Percentiles rank a stretch among this genome's conserved stretches.
Conservation (phyloP, 768 basidiomycete species). For the Naganishia friedmannii region DNA sequence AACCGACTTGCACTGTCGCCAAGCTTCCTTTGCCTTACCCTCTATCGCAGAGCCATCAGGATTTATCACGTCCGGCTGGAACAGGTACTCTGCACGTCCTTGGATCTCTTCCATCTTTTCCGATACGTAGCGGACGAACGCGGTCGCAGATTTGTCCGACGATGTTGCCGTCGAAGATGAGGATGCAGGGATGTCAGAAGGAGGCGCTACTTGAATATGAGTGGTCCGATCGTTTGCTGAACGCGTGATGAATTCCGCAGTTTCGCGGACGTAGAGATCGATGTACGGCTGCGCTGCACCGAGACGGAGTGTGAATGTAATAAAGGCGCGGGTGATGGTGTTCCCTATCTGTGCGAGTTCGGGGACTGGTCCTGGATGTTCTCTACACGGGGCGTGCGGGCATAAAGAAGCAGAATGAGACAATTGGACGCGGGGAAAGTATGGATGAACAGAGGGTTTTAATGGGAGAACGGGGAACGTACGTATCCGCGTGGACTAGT, state of each 20-base stretch:
- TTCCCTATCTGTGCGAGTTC: conserved; percentile 17
- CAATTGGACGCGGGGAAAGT: background rate
- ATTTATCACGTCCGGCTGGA: background rate
- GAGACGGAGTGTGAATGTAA: conserved; percentile 4
- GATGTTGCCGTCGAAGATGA: background rate
- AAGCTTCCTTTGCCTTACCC: conserved; percentile 34
- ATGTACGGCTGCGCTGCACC: conserved; percentile 12
- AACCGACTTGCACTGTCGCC: conserved; percentile 32
- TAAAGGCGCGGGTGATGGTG: conserved; percentile 22
- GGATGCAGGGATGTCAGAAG: background rate
- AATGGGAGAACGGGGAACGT: background rate
- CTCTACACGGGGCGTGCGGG: background rate
- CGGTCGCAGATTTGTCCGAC: conserved; percentile 12
- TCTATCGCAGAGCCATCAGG: conserved; percentile 25
- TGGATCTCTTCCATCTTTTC: conserved; percentile 41
- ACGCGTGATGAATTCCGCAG: conserved; percentile 4
- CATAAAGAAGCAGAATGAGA: background rate
- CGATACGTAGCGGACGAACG: conserved; percentile 43
- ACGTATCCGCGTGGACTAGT: background rate
- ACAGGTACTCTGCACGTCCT: conserved; percentile 32
- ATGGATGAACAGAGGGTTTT: background rate
- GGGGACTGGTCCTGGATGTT: background rate
- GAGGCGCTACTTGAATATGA: too few relatives aligned
- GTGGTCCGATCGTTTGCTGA: background rate
- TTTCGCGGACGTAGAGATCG: background rate